phyloP scores from a whole-genome alignment of 1,139 yeast genomes.

The Pichia sorboxylosa region DNA sequence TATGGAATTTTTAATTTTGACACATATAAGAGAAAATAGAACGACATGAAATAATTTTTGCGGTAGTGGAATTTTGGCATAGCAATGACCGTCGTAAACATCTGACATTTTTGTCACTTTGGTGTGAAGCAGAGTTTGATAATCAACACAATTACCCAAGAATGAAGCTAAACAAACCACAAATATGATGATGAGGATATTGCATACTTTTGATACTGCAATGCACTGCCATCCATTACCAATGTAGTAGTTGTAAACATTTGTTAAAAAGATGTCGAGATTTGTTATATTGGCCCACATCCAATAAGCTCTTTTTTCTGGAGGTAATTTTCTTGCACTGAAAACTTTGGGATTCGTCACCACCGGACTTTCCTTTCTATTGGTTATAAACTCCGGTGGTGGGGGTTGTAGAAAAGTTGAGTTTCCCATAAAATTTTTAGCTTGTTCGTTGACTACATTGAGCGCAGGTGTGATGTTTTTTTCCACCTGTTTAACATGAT shows the following conservation, averaged over 20 bases:
- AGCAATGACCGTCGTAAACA: constrained; percentile 55
- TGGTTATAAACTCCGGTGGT: constrained; percentile 10
- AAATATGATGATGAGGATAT: constrained; percentile 62
- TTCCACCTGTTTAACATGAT: constrained; percentile 13
- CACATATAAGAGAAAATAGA: constrained; percentile 44
- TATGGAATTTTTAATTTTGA: constrained; percentile 53
- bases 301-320: constrained; percentile 81
- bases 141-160: constrained; percentile 71
- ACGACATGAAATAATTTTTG: constrained; percentile 53
- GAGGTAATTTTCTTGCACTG: constrained; percentile 18
- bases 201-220: constrained; percentile 49
- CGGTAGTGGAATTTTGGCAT: constrained; percentile 36
- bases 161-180: constrained; percentile 70
- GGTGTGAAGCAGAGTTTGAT: constrained; percentile 25
- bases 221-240: constrained; percentile 82
- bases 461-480: constrained; percentile 12
- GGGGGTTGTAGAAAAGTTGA: constrained; percentile 12
- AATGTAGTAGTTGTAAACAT: constrained; percentile 71
- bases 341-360: not conserved
- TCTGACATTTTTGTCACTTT: constrained; percentile 17
- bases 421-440: constrained; percentile 19
- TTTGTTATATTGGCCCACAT: constrained; percentile 94
- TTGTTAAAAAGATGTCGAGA: constrained; percentile 72
- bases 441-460: constrained; percentile 17
- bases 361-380: not conserved